Conservation (phyloP, 2,329 filamentous ascomycete genomes). For the Fusarium falciforme region DNA sequence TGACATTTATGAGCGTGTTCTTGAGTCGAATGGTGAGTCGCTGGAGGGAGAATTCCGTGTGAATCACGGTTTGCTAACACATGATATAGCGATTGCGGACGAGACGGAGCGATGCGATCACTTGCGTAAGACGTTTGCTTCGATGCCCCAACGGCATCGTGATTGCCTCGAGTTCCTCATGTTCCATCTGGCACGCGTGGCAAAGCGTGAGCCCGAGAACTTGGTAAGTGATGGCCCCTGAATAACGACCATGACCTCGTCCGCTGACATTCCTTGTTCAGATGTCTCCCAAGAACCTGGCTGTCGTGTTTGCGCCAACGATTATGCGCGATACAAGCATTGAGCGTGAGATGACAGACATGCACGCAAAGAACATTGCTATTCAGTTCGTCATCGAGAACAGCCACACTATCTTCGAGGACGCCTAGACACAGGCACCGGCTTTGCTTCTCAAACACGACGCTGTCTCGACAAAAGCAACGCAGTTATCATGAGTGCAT, state of each 20-base stretch:
- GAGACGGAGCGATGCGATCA: constrained; percentile 76
- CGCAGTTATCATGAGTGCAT: constrained; percentile 5
- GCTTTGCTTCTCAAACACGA: constrained; percentile 13
- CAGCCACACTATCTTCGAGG: constrained; percentile 81
- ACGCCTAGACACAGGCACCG: constrained; percentile 42
- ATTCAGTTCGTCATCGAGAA: constrained; percentile 95
- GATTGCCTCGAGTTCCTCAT: constrained; percentile 94
- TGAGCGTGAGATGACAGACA: constrained; percentile 95
- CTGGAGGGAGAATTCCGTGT: neutral
- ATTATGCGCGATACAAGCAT: constrained; percentile 94
- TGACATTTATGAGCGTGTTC: constrained; percentile 88
- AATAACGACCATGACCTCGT: neutral
- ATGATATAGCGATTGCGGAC: constrained; percentile 68
- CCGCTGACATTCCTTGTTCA: constrained; percentile 48
- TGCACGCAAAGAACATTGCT: constrained; percentile 90
- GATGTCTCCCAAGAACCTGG: constrained; percentile 97
- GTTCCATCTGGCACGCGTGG: constrained; percentile 91
- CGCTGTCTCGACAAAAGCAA: neutral
- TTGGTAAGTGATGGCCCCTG: constrained; percentile 65
- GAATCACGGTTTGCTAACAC: constrained; percentile 36
- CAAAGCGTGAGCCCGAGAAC: constrained; percentile 85
- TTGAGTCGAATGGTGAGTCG: constrained; percentile 80
- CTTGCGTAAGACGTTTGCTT: constrained; percentile 78
- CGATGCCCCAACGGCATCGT: constrained; percentile 84
- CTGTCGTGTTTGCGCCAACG: constrained; percentile 96